Percentiles rank a stretch among this genome's conserved stretches.
Evolutionary conservation across 164 flowering plant genomes (phyloP).

Genomic region (Nymphaea colorata): DNA sequence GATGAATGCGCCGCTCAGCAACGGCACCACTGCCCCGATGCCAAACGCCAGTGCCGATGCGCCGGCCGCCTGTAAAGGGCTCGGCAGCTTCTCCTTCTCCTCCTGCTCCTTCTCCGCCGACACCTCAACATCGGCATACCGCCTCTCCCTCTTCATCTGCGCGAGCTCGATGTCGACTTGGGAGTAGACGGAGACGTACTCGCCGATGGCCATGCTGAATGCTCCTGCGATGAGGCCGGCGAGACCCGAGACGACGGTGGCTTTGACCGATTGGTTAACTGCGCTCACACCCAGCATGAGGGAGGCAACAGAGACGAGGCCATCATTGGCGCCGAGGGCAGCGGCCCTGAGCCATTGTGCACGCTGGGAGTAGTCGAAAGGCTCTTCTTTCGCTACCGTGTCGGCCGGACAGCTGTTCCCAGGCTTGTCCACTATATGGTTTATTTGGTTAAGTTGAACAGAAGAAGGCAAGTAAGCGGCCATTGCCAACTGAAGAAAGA

Average conservation of each 20-base stretch:
- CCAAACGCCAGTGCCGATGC: constrained; percentile 12
- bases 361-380: constrained; percentile 3
- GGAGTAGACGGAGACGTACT: constrained; percentile 14
- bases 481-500: not conserved
- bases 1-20: constrained; percentile 12
- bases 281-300: constrained; percentile 17
- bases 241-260: constrained; percentile 10
- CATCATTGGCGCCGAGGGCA: constrained; percentile 14
- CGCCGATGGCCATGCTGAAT: constrained; percentile 16
- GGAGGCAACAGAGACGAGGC: constrained; percentile 12
- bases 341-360: constrained; percentile 16
- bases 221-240: constrained; percentile 13
- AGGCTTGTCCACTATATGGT: not conserved
- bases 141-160: constrained; percentile 11
- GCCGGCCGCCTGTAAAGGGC: constrained; percentile 6
- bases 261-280: constrained; percentile 5
- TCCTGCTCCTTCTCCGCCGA: not conserved
- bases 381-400: not conserved
- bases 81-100: constrained; percentile 6
- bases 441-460: not conserved
- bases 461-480: not conserved
- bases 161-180: constrained; percentile 13
- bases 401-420: not conserved
- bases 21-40: constrained; percentile 9
- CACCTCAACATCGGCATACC: not conserved